These are phyloP conservation scores for Emergomyces orientalis DNA, from an alignment of 2,329 filamentous ascomycete species.

Conservation along the genomic window DNA sequence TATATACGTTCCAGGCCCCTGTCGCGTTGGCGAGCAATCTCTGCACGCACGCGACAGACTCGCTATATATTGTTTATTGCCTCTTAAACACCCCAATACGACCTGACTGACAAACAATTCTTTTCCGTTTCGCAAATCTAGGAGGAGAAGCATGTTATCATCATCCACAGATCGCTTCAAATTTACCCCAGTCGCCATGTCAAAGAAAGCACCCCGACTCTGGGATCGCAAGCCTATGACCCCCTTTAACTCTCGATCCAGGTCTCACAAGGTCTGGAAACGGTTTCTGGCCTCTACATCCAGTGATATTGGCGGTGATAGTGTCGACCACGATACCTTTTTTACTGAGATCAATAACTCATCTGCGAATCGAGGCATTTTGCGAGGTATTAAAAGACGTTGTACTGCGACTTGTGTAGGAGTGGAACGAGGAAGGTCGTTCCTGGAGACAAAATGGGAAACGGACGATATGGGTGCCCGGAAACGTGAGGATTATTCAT, in stretches of 20 bases:
- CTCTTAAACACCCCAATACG: not conserved
- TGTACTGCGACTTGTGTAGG: constrained; percentile 20
- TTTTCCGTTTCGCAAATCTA: not conserved
- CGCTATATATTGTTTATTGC: not conserved
- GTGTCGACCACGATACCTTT: constrained; percentile 19
- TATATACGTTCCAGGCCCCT: not conserved
- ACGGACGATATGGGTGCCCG: constrained; percentile 22
- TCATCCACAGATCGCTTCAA: constrained; percentile 21
- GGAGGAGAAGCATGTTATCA: not conserved
- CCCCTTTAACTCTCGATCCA: constrained; percentile 31
- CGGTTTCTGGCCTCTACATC: constrained; percentile 31
- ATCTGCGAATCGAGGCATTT: constrained; percentile 20
- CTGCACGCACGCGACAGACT: not conserved
- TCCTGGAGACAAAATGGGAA: constrained; percentile 37
- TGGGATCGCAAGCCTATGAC: constrained; percentile 40
- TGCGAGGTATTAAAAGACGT: constrained; percentile 31
- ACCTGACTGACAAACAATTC: not conserved
- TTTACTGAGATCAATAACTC: constrained; percentile 27
- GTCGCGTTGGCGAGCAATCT: not conserved
- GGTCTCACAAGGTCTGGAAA: constrained; percentile 40
- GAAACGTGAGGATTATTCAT: constrained; percentile 22
- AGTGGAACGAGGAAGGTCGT: constrained; percentile 24
- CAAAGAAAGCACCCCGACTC: constrained; percentile 28
- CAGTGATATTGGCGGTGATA: constrained; percentile 17
- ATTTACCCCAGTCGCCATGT: constrained; percentile 35